Conservation (phyloP, 2,329 filamentous ascomycete genomes). For the Leptographium lundbergii region DNA sequence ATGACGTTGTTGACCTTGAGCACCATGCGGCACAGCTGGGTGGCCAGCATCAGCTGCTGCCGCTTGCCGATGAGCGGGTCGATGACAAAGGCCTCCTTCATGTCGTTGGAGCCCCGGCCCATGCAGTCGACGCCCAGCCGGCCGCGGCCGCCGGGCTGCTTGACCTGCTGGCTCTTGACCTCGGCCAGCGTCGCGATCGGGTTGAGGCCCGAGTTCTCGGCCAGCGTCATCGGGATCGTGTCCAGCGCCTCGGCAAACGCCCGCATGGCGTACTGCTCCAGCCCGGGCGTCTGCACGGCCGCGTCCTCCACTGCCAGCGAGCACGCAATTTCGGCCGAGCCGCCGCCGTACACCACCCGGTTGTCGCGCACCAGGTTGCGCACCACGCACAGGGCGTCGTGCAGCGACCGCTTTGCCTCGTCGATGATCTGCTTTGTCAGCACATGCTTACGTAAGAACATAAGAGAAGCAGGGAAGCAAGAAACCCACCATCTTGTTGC, state of each 20-base stretch:
- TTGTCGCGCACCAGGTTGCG: slow-evolving; percentile 94
- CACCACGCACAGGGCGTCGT: slow-evolving; percentile 95
- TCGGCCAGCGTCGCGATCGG: slow-evolving; percentile 90
- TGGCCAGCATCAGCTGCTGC: slow-evolving; percentile 91
- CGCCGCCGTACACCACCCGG: slow-evolving; percentile 93
- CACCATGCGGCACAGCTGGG: slow-evolving; percentile 96
- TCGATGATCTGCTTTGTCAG: slow-evolving; percentile 67
- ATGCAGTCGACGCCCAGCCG: slow-evolving; percentile 95
- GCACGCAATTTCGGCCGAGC: slow-evolving; percentile 94
- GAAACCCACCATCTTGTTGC: slow-evolving; percentile 87
- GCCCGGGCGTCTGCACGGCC: slow-evolving; percentile 85
- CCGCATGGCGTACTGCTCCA: slow-evolving; percentile 98
- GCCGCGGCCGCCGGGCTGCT: slow-evolving; percentile 43
- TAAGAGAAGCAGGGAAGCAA: neutral
- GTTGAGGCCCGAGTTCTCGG: slow-evolving; percentile 93
- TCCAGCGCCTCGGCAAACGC: slow-evolving; percentile 94
- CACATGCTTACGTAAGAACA: neutral
- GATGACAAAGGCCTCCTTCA: slow-evolving; percentile 96
- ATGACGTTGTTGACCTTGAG: slow-evolving; percentile 97
- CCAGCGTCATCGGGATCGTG: slow-evolving; percentile 84
- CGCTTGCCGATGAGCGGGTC: slow-evolving; percentile 97
- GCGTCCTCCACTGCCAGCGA: slow-evolving; percentile 92
- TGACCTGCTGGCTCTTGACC: slow-evolving; percentile 93
- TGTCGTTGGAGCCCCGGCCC: slow-evolving; percentile 87
- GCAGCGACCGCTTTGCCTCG: slow-evolving; percentile 92